Evolutionary conservation across 139 green algal genomes (phyloP), one percentile per base, ranked within the genome.

Genomic region (Chlorella ohadii): DNA sequence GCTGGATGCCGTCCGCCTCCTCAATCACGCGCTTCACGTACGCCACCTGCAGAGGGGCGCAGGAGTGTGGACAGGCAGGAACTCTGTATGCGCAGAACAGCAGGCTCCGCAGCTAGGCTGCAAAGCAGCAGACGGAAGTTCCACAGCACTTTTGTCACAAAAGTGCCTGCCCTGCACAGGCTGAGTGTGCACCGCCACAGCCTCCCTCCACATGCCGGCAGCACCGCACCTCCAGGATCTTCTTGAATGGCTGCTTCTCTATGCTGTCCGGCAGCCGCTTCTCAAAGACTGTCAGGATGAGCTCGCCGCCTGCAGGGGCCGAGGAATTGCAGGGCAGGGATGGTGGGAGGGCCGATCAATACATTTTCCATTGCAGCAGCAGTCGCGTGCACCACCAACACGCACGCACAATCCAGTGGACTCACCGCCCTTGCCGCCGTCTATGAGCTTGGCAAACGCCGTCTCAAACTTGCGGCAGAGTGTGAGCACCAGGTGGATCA

Each of bases 1-100:
- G 96, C 91, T 98, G 96, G 91, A 98, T 98, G 31, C 96, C 96
- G 84, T 99, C 97, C 2, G 97, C 95, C 88, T 98, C 93, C 82
- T 96, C 95, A 80, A 98, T 93, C 81, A 96, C 94, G 47, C 93
- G 89, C 86, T 93, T 93, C n/a, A 97, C 93, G 79, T 98, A 97
- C 64, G 93, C 89, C 38, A 85, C 77, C 72, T 79, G 72, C 47
- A 38, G 1, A 15, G 22, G n/a, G n/a, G n/a, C n/a, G 25, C 23
- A n/a, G 68, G 2, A 23, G 44, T 59, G 22, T 33, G 36, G 1
- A 56, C 22, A 41, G n/a, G n/a, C n/a, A n/a, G n/a, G n/a, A n/a
- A n/a, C n/a, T n/a, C n/a, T n/a, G n/a, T n/a, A n/a, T 51, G 44
- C 44, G 9, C 44, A 51, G 44, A 51, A 51, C 6, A 51, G 44